A percentile compares a stretch with the other conserved stretches of the same genome.
Conservation (phyloP, 192 early-diverging fungal species). For the Diversispora eburnea region DNA sequence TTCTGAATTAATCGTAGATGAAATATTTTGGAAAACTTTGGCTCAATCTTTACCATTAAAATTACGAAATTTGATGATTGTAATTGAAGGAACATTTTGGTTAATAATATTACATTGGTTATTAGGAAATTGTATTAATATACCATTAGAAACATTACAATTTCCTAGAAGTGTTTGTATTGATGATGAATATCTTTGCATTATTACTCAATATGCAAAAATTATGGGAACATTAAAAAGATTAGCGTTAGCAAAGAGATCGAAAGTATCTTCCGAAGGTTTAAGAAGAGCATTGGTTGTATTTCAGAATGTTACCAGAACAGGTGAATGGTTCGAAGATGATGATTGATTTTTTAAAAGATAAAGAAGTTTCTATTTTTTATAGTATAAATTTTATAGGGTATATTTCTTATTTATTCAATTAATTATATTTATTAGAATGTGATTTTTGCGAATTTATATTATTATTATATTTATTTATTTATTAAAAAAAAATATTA, state of each 20-base stretch:
- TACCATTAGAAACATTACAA: constrained; percentile 18
- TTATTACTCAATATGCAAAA: constrained; percentile 4
- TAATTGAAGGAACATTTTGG: constrained; percentile 20
- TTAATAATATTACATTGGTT: constrained; percentile 16
- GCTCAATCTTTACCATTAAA: neutral
- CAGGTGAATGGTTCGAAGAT: neutral
- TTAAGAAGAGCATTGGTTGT: constrained; percentile 5
- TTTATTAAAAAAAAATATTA: too few species aligned
- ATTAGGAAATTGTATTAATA: neutral
- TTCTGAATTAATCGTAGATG: constrained; percentile 11
- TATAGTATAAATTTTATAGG: too few species aligned
- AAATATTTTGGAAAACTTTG: neutral
- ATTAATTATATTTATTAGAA: too few species aligned
- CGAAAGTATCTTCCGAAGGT: constrained; percentile 6
- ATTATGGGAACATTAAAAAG: neutral
- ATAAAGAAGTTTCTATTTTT: too few species aligned
- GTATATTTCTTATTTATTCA: too few species aligned
- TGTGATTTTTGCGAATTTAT: too few species aligned
- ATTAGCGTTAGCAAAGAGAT: neutral
- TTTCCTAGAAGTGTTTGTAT: constrained; percentile 13
- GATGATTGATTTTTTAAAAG: neutral
- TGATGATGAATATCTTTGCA: constrained; percentile 12
- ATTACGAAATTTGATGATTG: constrained; percentile 11
- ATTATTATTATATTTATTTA: too few species aligned
- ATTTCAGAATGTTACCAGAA: neutral